A percentile compares a stretch with the other conserved stretches of the same genome.
These are phyloP conservation scores for Serendipita vermifera DNA, from an alignment of 768 basidiomycete species.

Conservation along the genomic window DNA sequence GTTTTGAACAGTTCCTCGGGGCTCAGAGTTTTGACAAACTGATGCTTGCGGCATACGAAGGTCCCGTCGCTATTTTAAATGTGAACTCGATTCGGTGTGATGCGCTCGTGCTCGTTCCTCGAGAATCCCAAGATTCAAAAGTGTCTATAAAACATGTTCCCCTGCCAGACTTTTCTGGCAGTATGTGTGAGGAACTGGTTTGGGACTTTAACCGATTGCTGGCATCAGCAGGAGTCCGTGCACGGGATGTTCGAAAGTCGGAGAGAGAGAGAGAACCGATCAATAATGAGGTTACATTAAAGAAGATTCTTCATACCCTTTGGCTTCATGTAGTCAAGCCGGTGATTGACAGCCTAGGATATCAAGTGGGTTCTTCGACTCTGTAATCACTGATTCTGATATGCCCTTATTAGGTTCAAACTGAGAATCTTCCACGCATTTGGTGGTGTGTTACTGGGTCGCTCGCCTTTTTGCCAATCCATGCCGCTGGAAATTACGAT, in stretches of 20 bases:
- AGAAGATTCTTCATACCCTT: conserved; percentile 1
- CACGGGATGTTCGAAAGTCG: no score
- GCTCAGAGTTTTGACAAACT: conserved; percentile 15
- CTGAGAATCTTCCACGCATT: conserved; percentile 15
- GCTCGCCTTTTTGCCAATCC: conserved; percentile 29
- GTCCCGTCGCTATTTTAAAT: conserved; percentile 17
- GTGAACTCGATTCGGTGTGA: conserved; percentile 14
- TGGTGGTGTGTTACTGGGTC: conserved; percentile 26
- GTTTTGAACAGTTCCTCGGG: conserved; percentile 17
- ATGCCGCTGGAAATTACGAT: conserved; percentile 28
- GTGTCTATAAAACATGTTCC: neutral
- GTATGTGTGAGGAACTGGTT: neutral
- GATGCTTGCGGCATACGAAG: conserved; percentile 13
- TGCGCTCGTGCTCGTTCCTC: conserved; percentile 12
- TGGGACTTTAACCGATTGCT: neutral
- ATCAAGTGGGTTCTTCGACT: neutral
- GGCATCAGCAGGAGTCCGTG: neutral
- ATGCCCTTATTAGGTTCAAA: no score
- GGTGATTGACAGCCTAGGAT: neutral
- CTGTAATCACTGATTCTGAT: neutral
- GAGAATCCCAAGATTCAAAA: neutral
- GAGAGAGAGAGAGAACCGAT: no score
- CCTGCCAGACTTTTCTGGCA: neutral
- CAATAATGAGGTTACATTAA: neutral
- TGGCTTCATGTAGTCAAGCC: conserved; percentile 6